A percentile compares a stretch with the other conserved stretches of the same genome.
Evolutionary conservation across 2,329 filamentous ascomycete genomes (phyloP).

Genomic region (Botryosphaeria agaves): DNA sequence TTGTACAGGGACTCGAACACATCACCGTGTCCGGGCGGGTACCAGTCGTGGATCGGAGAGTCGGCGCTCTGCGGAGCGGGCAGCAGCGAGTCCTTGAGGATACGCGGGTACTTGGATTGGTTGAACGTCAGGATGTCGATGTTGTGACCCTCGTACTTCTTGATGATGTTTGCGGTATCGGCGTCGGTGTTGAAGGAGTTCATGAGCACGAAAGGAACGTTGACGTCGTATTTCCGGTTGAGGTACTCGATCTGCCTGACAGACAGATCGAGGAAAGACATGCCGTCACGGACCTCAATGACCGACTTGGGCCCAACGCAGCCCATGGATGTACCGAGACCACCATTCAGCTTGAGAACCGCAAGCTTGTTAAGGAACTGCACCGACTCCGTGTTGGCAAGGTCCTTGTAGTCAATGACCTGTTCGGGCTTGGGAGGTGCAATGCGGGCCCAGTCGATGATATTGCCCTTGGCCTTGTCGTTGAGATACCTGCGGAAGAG

Average conservation of each 20-base stretch:
- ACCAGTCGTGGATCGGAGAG: conserved; percentile 90
- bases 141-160: conserved; percentile 99
- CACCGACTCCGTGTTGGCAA: conserved; percentile 78
- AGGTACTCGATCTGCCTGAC: conserved; percentile 98
- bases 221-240: conserved; percentile 93
- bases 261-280: conserved; percentile 98
- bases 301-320: conserved; percentile 99
- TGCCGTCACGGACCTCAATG: conserved; percentile 98
- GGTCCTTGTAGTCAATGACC: conserved; percentile 85
- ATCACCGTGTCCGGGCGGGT: conserved; percentile 97
- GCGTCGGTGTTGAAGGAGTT: conserved; percentile 99
- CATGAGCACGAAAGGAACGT: conserved; percentile 97
- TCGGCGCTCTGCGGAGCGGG: conserved; percentile 82
- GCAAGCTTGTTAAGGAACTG: conserved; percentile 94
- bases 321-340: conserved; percentile 98
- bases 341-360: conserved; percentile 97
- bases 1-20: conserved; percentile 99
- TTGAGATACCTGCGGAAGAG: conserved; percentile 97
- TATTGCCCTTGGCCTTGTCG: conserved; percentile 96
- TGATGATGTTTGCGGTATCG: conserved; percentile 97
- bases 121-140: conserved; percentile 99
- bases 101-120: conserved; percentile 94
- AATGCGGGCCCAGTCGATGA: conserved; percentile 93
- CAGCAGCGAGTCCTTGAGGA: conserved; percentile 94
- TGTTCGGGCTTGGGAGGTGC: conserved; percentile 82